Percentiles rank a stretch among this genome's conserved stretches.
These are phyloP conservation scores for Phalaenopsis aphrodite DNA, from an alignment of 106 monocot genomes.

Conservation along the genomic window DNA sequence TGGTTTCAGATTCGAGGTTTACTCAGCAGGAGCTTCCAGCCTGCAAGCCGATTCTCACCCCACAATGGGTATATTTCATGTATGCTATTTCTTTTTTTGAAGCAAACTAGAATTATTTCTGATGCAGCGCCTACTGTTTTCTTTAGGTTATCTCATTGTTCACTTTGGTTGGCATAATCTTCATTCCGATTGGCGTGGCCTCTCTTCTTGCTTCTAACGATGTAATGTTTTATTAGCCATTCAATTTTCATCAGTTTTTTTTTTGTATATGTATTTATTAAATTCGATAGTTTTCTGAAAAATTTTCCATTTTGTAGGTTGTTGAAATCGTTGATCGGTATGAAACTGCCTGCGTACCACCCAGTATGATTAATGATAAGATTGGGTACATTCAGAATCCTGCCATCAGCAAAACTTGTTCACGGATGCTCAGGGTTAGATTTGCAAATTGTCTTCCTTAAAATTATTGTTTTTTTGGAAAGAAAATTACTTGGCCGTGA, in stretches of 20 bases:
- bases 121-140: not conserved
- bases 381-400: conserved; percentile 48
- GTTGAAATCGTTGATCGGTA: conserved; percentile 84
- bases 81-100: not conserved
- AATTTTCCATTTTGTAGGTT: conserved; percentile 37
- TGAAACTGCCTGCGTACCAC: conserved; percentile 48
- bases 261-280: too few relatives aligned
- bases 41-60: conserved; percentile 87
- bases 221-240: conserved; percentile 21
- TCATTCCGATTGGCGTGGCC: conserved; percentile 71
- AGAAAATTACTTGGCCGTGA: not conserved
- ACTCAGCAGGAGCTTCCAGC: conserved; percentile 92
- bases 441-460: not conserved
- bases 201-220: conserved; percentile 57
- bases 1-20: conserved; percentile 63
- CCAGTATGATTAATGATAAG: conserved; percentile 22
- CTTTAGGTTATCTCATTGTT: conserved; percentile 69
- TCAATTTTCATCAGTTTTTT: not conserved
- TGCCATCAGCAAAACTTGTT: conserved; percentile 43
- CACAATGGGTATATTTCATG: conserved; percentile 45
- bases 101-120: not conserved
- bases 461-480: not conserved
- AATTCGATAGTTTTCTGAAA: not conserved
- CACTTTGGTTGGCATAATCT: conserved; percentile 54
- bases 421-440: conserved; percentile 41